Evolutionary conservation across 805 yeast species (phyloP), one percentile per base, ranked within the genome.

Genomic region (Metschnikowia cerradonensis): DNA sequence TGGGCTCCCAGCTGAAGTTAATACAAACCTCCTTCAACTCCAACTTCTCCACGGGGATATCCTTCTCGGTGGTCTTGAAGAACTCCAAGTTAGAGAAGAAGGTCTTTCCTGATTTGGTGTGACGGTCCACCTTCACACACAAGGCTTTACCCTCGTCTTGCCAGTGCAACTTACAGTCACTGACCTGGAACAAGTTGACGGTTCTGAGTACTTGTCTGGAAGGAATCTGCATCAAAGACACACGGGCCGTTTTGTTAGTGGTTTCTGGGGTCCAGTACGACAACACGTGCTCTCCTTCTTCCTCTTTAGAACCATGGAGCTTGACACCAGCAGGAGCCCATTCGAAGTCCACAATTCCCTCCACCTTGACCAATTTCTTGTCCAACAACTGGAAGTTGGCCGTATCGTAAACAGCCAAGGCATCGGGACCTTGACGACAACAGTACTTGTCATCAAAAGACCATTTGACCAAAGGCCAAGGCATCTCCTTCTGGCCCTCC

Each of bases 401-500:
- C 38, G 90, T 76, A 62, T 92, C 97, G 70, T 92, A 95, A 58
- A 94, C 81, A 45, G 96, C 91, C 59, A 94, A 77, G 34, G 95
- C 95, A 55, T 88, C 94, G 49, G 96, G 96, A 47, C 94, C 92
- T 71, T 89, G 81, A 75, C 99, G 86, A 49, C 97, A 98, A 74
- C 96, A 88, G 77, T 84, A 94, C 69, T 82, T 84, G 71, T 89
- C 96, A 72, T 94, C 95, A 62, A 74, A 78, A 41, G 97, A 89
- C 98, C 98, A 94, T 73, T 90, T 90, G 68, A 94, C 84, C 63
- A 92, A 81, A 45, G 99, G 99, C 99, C 99, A 94, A 54, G 86
- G 83, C 83, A 84, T 81, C 78, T 82, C 72, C 79, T 82, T 71
- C 79, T 80, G 78, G 37, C 77, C 73, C 64, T 83, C 84, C 65